A percentile compares a stretch with the other conserved stretches of the same genome.
Evolutionary conservation across 2,329 filamentous ascomycete genomes (phyloP).

Genomic region (Penicillium sp.): DNA sequence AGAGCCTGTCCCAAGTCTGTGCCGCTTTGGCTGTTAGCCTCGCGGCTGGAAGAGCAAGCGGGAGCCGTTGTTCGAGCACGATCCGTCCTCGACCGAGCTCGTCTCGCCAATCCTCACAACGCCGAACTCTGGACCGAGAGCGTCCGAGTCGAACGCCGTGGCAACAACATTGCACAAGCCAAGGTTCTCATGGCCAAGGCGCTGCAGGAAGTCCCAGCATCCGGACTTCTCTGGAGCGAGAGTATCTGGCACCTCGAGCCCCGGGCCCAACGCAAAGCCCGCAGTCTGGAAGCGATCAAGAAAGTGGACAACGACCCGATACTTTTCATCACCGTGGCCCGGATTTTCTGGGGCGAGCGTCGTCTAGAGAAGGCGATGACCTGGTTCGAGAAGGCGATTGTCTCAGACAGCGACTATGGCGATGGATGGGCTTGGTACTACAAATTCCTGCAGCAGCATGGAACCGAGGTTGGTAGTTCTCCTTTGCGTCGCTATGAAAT

Average conservation of each 20-base stretch:
- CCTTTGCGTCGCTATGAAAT: not conserved
- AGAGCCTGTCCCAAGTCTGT: slow-evolving; percentile 79
- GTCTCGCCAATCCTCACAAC: slow-evolving; percentile 79
- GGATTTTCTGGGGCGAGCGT: slow-evolving; percentile 93
- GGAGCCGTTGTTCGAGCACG: slow-evolving; percentile 86
- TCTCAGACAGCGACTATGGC: slow-evolving; percentile 77
- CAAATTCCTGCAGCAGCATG: slow-evolving; percentile 86
- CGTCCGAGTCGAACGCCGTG: slow-evolving; percentile 85
- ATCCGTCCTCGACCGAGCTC: slow-evolving; percentile 84
- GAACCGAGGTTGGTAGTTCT: slow-evolving; percentile 59
- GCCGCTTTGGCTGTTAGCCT: slow-evolving; percentile 82
- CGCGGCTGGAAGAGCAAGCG: slow-evolving; percentile 76
- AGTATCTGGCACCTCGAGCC: slow-evolving; percentile 92
- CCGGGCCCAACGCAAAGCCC: slow-evolving; percentile 84
- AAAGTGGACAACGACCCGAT: slow-evolving; percentile 89
- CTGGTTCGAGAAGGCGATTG: slow-evolving; percentile 95
- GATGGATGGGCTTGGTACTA: slow-evolving; percentile 99
- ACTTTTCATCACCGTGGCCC: slow-evolving; percentile 83
- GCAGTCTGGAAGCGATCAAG: slow-evolving; percentile 89
- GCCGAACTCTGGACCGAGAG: slow-evolving; percentile 85
- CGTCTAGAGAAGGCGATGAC: slow-evolving; percentile 87
- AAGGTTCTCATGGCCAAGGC: slow-evolving; percentile 90
- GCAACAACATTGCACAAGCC: slow-evolving; percentile 75
- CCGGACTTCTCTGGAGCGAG: slow-evolving; percentile 84
- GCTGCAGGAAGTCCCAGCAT: slow-evolving; percentile 82